Evolutionary conservation across 176 grass and related monocot genomes (phyloP).

Genomic region (Carex pumila): DNA sequence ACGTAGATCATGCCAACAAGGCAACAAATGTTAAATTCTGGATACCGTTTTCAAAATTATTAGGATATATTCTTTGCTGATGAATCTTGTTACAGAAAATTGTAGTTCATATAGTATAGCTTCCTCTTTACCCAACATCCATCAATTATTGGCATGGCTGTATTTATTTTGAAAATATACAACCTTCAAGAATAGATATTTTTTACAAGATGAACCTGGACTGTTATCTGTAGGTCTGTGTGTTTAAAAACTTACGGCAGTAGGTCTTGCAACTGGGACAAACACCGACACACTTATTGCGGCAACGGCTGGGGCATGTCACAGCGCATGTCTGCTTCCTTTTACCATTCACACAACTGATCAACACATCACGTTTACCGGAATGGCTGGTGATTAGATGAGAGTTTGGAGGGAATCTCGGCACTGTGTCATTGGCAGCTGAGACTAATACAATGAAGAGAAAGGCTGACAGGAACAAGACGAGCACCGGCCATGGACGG

Average conservation of each 20-base stretch:
- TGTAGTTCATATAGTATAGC: neutral
- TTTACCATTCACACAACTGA: conserved; percentile 17
- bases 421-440: neutral
- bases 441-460: neutral
- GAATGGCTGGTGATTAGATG: neutral
- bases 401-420: neutral
- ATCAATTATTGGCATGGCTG: neutral
- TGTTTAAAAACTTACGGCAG: conserved; percentile 36
- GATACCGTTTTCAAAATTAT: neutral
- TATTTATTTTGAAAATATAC: neutral
- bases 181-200: neutral
- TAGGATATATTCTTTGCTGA: neutral
- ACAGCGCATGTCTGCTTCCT: neutral
- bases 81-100: neutral
- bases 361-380: conserved; percentile 21
- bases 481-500: neutral
- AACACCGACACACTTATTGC: conserved; percentile 35
- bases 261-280: conserved; percentile 53
- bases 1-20: neutral
- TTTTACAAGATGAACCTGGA: neutral
- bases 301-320: conserved; percentile 34
- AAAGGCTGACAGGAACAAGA: neutral
- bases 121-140: neutral
- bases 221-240: neutral
- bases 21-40: neutral